phyloP scores from a whole-genome alignment of 306 rosid genomes.

The Neltuma alba region DNA sequence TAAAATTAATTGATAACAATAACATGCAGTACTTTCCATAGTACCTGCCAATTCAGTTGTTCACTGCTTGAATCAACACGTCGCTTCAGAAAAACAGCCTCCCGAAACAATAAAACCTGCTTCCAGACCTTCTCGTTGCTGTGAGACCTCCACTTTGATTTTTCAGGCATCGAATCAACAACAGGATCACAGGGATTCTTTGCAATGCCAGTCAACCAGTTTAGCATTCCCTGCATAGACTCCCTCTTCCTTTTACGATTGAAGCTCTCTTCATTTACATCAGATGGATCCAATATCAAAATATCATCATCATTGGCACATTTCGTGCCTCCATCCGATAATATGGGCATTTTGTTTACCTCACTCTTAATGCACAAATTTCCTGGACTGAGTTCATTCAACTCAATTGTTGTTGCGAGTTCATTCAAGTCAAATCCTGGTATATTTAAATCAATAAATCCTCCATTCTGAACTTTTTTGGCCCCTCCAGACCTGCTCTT shows the following conservation, averaged over 20 bases:
- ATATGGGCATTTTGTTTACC: slow-evolving; percentile 33
- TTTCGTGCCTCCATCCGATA: slow-evolving; percentile 32
- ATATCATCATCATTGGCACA: slow-evolving; percentile 30
- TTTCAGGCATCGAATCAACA: slow-evolving; percentile 59
- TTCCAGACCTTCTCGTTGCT: slow-evolving; percentile 60
- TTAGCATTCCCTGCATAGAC: slow-evolving; percentile 44
- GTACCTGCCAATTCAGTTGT: slow-evolving; percentile 65
- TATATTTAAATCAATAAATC: slow-evolving; percentile 31
- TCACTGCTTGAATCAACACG: slow-evolving; percentile 43
- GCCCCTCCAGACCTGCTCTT: slow-evolving; percentile 2
- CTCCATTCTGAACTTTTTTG: slow-evolving; percentile 18
- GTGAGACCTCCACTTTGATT: slow-evolving; percentile 60
- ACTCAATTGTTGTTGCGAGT: neutral
- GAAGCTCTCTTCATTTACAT: slow-evolving; percentile 35
- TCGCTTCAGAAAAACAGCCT: slow-evolving; percentile 50
- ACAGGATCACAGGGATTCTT: slow-evolving; percentile 65
- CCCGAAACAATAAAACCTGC: slow-evolving; percentile 67
- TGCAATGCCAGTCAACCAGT: slow-evolving; percentile 62
- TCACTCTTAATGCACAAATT: slow-evolving; percentile 18
- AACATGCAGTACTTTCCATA: neutral
- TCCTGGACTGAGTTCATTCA: neutral
- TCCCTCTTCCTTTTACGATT: slow-evolving; percentile 49
- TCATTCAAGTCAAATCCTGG: neutral
- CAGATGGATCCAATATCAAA: slow-evolving; percentile 38
- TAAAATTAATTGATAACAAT: neutral